Conservation (phyloP, 2,329 filamentous ascomycete genomes). For the Beauveria brongniartii region DNA sequence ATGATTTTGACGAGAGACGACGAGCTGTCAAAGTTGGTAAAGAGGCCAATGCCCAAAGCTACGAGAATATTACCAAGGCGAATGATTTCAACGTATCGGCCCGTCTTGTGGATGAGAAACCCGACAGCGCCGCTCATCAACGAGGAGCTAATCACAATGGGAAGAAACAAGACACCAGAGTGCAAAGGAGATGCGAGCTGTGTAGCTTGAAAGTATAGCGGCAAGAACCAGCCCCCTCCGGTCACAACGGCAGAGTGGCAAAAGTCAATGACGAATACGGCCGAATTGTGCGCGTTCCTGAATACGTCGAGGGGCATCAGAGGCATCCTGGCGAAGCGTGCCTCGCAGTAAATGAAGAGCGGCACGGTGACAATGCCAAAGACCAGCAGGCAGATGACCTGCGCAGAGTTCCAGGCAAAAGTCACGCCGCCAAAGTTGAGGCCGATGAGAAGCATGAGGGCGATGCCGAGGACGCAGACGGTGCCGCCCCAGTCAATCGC, state of each 20-base stretch:
- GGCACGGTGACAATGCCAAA: conserved; percentile 44
- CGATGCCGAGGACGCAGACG: conserved; percentile 53
- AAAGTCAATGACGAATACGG: conserved; percentile 40
- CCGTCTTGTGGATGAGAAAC: conserved; percentile 34
- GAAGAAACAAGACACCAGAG: conserved; percentile 9
- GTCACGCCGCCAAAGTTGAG: conserved; percentile 60
- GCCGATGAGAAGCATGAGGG: conserved; percentile 61
- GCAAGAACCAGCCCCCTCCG: conserved; percentile 60
- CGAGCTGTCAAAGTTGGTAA: conserved; percentile 46
- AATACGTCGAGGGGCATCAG: conserved; percentile 62
- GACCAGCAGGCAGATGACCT: conserved; percentile 54
- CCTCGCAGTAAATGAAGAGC: conserved; percentile 54
- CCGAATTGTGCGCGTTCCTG: conserved; percentile 44
- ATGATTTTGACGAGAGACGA: conserved; percentile 39
- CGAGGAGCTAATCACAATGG: conserved; percentile 22
- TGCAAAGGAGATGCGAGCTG: conserved; percentile 35
- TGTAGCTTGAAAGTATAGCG: conserved; percentile 65
- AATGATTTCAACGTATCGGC: conserved; percentile 49
- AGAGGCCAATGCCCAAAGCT: conserved; percentile 50
- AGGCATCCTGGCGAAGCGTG: conserved; percentile 54
- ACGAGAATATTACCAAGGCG: conserved; percentile 44
- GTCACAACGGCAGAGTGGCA: conserved; percentile 43
- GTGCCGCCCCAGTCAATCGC: conserved; percentile 55
- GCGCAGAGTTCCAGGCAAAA: conserved; percentile 53
- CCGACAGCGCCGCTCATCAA: conserved; percentile 23